Conservation (phyloP, 768 basidiomycete genomes). For the Leucosporidium yakuticum region DNA sequence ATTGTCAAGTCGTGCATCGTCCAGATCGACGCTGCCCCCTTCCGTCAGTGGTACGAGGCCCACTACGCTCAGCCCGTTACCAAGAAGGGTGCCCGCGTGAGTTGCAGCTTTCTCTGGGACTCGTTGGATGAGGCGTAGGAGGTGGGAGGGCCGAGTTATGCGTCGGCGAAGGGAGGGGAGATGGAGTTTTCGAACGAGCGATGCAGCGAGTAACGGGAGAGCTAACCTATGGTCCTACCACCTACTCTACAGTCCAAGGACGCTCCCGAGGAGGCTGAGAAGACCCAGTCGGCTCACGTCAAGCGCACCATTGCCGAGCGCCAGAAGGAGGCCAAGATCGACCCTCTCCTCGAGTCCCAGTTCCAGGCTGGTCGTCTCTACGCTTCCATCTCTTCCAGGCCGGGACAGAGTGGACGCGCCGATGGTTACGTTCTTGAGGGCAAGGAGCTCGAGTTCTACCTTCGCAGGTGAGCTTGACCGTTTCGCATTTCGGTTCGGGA, state of each 20-base stretch:
- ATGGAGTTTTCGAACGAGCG: too few species aligned
- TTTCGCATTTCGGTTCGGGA: neutral
- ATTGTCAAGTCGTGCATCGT: constrained; percentile 95
- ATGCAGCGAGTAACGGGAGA: too few species aligned
- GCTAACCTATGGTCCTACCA: too few species aligned
- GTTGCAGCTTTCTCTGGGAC: neutral
- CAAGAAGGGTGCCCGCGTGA: constrained; percentile 56
- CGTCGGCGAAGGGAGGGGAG: too few species aligned
- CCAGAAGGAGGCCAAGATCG: constrained; percentile 93
- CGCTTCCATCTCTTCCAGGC: constrained; percentile 85
- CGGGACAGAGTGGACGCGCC: constrained; percentile 90
- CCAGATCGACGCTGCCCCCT: constrained; percentile 95
- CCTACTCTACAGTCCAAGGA: constrained; percentile 49
- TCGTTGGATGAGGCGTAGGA: too few species aligned
- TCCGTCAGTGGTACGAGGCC: constrained; percentile 99
- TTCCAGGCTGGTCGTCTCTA: constrained; percentile 67
- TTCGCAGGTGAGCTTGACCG: constrained; percentile 42
- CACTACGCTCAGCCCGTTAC: constrained; percentile 95
- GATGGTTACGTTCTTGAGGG: constrained; percentile 98
- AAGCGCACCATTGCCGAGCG: constrained; percentile 79
- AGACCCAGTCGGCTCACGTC: constrained; percentile 75
- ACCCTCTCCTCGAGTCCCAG: constrained; percentile 58
- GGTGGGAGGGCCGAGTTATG: too few species aligned
- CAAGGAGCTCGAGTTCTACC: constrained; percentile 97
- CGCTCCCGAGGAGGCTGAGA: constrained; percentile 53